A percentile compares a stretch with the other conserved stretches of the same genome.
Conservation (phyloP, 192 early-diverging fungal genomes). For the Podila epigama region DNA sequence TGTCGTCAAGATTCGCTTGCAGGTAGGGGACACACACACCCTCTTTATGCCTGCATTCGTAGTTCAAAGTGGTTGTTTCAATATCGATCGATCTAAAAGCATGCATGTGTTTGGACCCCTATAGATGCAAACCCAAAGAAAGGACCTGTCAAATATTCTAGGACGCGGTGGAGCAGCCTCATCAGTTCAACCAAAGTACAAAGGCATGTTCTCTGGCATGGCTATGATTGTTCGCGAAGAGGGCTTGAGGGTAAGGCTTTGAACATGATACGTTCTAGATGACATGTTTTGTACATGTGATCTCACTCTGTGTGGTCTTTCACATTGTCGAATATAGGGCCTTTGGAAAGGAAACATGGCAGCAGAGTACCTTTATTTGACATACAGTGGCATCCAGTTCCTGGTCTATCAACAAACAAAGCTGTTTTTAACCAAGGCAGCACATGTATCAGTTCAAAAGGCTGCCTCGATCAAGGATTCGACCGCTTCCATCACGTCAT, state of each 20-base stretch:
- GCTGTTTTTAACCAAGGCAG: conserved; percentile 32
- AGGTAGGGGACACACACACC: conserved; percentile 36
- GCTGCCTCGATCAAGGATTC: neutral
- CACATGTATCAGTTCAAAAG: conserved; percentile 6
- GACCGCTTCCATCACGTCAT: neutral
- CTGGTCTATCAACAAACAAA: conserved; percentile 72
- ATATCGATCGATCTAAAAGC: neutral
- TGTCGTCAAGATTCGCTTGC: conserved; percentile 91
- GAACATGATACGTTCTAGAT: neutral
- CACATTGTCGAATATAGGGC: conserved; percentile 51
- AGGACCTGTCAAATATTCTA: conserved; percentile 18
- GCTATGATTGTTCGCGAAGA: conserved; percentile 80
- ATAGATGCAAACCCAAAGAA: conserved; percentile 41
- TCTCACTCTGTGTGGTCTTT: neutral
- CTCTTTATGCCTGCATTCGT: neutral
- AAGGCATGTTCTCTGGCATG: conserved; percentile 69
- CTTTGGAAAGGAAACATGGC: conserved; percentile 95
- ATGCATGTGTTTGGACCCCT: neutral
- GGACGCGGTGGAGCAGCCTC: neutral
- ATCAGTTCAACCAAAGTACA: conserved; percentile 56
- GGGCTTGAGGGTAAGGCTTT: conserved; percentile 69
- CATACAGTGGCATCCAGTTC: conserved; percentile 91
- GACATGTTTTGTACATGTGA: no score
- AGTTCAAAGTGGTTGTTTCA: no score
- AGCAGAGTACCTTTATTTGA: conserved; percentile 91